Conservation (phyloP, 2,329 filamentous ascomycete species). For the Ceratocystis ficicola region DNA sequence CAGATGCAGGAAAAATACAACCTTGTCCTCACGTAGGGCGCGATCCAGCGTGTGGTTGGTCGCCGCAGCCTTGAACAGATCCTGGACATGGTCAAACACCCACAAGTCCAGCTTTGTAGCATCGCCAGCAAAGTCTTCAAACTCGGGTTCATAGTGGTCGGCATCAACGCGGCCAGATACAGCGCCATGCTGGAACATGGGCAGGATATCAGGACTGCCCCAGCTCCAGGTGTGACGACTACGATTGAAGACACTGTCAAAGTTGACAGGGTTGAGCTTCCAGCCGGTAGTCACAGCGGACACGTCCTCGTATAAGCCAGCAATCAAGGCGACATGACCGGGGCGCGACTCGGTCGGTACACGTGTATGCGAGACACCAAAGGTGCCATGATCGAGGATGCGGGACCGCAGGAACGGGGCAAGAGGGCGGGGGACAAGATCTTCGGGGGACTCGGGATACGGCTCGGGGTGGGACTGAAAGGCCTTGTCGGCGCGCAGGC, state of each 20-base stretch:
- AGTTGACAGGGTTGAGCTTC: conserved; percentile 97
- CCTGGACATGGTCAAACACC: conserved; percentile 92
- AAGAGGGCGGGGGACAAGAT: conserved; percentile 63
- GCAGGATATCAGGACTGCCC: conserved; percentile 93
- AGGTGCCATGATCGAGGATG: conserved; percentile 80
- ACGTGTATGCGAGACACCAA: conserved; percentile 91
- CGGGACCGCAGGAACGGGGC: conserved; percentile 85
- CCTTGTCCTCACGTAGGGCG: conserved; percentile 65
- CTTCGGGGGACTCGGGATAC: conserved; percentile 52
- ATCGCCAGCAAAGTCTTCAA: conserved; percentile 80
- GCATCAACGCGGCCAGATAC: conserved; percentile 76
- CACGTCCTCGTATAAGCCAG: conserved; percentile 93
- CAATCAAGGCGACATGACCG: conserved; percentile 92
- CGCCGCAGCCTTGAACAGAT: conserved; percentile 68
- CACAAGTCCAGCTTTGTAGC: conserved; percentile 74
- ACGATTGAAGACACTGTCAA: conserved; percentile 96
- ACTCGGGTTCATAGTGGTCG: conserved; percentile 70
- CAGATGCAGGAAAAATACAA: conserved; percentile 91
- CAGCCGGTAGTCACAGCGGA: conserved; percentile 94
- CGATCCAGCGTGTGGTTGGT: conserved; percentile 63
- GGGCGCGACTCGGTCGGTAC: conserved; percentile 94
- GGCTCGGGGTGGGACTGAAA: conserved; percentile 90
- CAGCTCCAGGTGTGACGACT: conserved; percentile 97
- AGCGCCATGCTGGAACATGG: conserved; percentile 94
- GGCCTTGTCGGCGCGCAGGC: conserved; percentile 91